Evolutionary conservation across 2,329 filamentous ascomycete genomes (phyloP), one percentile per base, ranked within the genome.

Genomic region (Ceratocystis albifundus): DNA sequence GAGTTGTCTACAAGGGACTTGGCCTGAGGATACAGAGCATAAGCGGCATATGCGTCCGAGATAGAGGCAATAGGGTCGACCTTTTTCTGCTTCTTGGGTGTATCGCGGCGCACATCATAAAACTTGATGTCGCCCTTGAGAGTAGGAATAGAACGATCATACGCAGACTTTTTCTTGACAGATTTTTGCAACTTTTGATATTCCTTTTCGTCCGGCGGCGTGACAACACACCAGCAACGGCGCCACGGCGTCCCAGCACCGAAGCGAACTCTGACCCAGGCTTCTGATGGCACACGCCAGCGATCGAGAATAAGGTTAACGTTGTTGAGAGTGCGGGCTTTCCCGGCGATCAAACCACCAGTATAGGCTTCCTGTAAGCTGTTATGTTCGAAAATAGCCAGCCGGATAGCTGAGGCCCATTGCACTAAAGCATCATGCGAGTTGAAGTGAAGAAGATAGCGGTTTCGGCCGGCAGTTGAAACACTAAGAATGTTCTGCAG

Each of bases 331-430:
- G 78, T 77, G 74, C 91, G 95, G 67, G 92, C 94, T 77, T 96
- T 97, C 65, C 92, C 94, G 10, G 94, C 94, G 73, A 99, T 94
- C 57, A 99, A 79, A 22, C 93, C 93, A 5, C 94, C 94, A 0
- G 94, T 99, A 74, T 99, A 99, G 0, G 94, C 91, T 77, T 99
- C 94, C 74, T 97, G 93, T 44, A 99, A 79, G 0, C 90, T 90
- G 1, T 91, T 86, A 73, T 97, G 89, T 77, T 99, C 94, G 74
- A 87, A 97, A 84, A 97, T 96, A 71, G 93, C 84, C 25, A 99
- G 84, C 61, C 94, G 86, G 70, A 99, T 97, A 57, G 88, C 90
- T 17, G 94, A 88, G 0, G 94, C 96, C 94, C 94, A 99, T 76
- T 97, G 92, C 2, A 92, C 88, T 65, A 99, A 80, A 0, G 93